phyloP scores from a whole-genome alignment of 2,329 filamentous ascomycete genomes.

The Nemania serpens region DNA sequence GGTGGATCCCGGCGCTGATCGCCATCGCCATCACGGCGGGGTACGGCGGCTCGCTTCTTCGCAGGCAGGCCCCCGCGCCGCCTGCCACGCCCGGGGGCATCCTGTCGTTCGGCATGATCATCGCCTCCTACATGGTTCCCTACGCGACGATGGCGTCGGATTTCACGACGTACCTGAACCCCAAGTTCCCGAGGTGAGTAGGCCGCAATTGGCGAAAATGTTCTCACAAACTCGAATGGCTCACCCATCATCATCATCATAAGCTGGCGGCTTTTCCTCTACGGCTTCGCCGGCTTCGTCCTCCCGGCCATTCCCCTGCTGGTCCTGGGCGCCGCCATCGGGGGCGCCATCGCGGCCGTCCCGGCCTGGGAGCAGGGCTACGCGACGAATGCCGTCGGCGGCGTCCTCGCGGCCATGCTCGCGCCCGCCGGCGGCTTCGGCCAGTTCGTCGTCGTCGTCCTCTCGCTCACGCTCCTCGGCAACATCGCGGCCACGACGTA shows the following conservation, averaged over 20 bases:
- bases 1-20: conserved; percentile 60
- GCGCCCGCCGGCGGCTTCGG: conserved; percentile 62
- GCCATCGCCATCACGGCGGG: conserved; percentile 52
- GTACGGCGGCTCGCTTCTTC: conserved; percentile 17
- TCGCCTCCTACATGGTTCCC: conserved; percentile 39
- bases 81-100: conserved; percentile 3
- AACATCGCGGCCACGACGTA: conserved; percentile 66
- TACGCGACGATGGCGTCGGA: conserved; percentile 62
- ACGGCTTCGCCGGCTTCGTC: conserved; percentile 50
- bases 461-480: conserved; percentile 61
- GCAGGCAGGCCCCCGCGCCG: conserved; percentile 8
- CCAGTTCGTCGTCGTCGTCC: conserved; percentile 63
- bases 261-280: neutral
- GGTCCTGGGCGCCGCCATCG: conserved; percentile 67
- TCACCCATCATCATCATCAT: neutral
- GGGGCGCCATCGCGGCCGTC: conserved; percentile 59
- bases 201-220: too few species aligned
- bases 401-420: conserved; percentile 64
- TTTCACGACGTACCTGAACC: conserved; percentile 64
- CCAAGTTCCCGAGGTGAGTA: neutral
- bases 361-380: conserved; percentile 60
- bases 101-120: conserved; percentile 17
- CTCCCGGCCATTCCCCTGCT: conserved; percentile 52
- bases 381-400: conserved; percentile 58
- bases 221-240: too few species aligned